These are phyloP conservation scores for Aegilops umbellulata DNA, from an alignment of 176 grass and related monocot species.

Conservation along the genomic window DNA sequence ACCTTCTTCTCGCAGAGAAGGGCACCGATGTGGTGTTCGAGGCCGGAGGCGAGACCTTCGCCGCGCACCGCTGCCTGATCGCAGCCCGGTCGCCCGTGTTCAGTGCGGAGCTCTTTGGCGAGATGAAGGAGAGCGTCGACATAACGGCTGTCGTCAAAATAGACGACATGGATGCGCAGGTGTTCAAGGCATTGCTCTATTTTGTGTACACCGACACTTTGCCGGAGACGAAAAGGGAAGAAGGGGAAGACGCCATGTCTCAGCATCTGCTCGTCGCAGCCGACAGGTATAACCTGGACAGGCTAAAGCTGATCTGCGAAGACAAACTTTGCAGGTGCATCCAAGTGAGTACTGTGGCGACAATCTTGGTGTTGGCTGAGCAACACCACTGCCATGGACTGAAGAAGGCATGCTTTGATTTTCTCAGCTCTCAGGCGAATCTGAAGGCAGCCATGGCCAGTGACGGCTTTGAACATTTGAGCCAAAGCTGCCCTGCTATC, in stretches of 20 bases:
- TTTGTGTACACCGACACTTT: neutral
- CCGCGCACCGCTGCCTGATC: conserved; percentile 1
- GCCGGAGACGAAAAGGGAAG: neutral
- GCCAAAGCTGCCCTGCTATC: neutral
- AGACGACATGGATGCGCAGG: neutral
- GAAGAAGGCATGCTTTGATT: neutral
- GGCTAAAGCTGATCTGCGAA: neutral
- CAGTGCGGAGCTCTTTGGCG: neutral
- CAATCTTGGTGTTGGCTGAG: neutral
- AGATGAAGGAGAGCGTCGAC: neutral
- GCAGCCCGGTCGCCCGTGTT: neutral
- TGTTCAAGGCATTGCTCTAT: conserved; percentile 2
- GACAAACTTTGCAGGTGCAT: neutral
- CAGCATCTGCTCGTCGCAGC: neutral
- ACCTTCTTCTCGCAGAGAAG: neutral
- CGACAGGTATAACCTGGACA: neutral
- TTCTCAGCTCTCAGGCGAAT: neutral
- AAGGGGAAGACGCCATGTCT: neutral
- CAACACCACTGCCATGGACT: neutral
- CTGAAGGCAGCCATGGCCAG: neutral
- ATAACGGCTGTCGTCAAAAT: neutral
- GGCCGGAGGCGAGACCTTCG: neutral
- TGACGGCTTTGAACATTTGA: neutral
- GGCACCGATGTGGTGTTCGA: neutral
- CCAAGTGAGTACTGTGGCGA: neutral